Conservation (phyloP, 139 green algal species). For the Tetratostichococcus sp. region DNA sequence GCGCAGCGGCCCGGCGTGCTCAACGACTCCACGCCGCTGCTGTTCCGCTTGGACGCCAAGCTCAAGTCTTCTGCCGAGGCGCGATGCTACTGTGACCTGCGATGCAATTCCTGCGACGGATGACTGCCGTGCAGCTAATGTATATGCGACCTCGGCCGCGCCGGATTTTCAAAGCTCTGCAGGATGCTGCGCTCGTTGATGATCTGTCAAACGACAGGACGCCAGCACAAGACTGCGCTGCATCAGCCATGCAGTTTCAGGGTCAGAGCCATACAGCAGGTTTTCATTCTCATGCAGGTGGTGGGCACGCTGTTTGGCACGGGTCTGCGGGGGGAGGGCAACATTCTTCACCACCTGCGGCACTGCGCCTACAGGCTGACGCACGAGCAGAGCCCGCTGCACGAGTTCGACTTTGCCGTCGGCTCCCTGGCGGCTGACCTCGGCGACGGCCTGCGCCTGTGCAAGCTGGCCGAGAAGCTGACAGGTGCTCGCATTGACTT, state of each 20-base stretch:
- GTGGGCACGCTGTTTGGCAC: constrained; percentile 50
- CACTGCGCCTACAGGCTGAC: constrained; percentile 55
- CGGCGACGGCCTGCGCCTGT: constrained; percentile 62
- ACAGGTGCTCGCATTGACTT: constrained; percentile 28
- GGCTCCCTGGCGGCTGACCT: constrained; percentile 64
- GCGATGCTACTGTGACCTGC: not conserved
- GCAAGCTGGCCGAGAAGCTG: constrained; percentile 59
- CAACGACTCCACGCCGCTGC: constrained; percentile 31
- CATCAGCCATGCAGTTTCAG: too few species aligned
- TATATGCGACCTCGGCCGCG: too few species aligned
- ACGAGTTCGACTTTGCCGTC: constrained; percentile 63
- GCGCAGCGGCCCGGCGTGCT: constrained; percentile 12
- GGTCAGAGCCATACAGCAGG: too few species aligned
- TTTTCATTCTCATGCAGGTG: constrained; percentile 32
- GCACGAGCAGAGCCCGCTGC: constrained; percentile 56
- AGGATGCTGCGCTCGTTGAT: too few species aligned
- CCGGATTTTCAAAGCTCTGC: too few species aligned
- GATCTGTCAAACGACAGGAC: too few species aligned
- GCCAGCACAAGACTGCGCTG: too few species aligned
- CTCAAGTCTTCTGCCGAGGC: constrained; percentile 66
- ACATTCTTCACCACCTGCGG: constrained; percentile 67
- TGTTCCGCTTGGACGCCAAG: constrained; percentile 41
- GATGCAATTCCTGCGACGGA: too few species aligned
- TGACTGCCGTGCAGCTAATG: too few species aligned
- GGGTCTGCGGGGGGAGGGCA: constrained; percentile 65